Evolutionary conservation across 495 filamentous ascomycete genomes (phyloP), one percentile per base, ranked within the genome.

Genomic region (Penicillium chermesinum): DNA sequence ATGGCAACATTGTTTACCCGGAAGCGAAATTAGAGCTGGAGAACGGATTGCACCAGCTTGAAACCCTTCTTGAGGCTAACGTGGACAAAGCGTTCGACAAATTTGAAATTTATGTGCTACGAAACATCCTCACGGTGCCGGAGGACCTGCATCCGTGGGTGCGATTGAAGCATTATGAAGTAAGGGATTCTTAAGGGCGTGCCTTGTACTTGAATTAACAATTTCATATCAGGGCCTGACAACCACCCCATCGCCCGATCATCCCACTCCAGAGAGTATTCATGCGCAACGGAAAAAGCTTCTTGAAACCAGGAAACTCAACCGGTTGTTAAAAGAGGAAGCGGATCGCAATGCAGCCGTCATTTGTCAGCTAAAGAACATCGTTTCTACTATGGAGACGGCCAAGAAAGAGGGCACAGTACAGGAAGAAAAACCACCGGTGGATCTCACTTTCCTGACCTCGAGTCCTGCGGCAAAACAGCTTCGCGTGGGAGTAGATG

Each of bases 11-110:
- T 36, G 52, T 72, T 22, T 75, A 78, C 48, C 74, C 77, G 2
- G 78, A 83, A 46, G 82, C 85, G 33, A 82, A 80, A 49, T 64
- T 83, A 34, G 93, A 98, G 67, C 84, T 98, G 43, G 89, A 94
- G 59, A 82, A 88, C 61, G 93, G 93, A 18, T 77, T 91, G 33
- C 90, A 96, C 63, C 84, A 95, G 69, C 75, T 98, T 16, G 94
- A 98, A 64, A 96, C 91, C 2, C 75, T 98, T n/a, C 80, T 97
- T n/a, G 84, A 87, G 52, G 66, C 77, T 16, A 86, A 84, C 33
- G 80, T 89, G 10, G 87, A 91, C 50, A 84, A 79, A 63, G 81
- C 84, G 21, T 91, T 90, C 52, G 87, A 91, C 59, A 82, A 81
- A 44, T 79, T 90, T 42, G 87, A 91, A 62, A 79, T 91, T 21